Evolutionary conservation across 176 grass and related monocot species (phyloP).

Genomic region (Leersia perrieri): DNA sequence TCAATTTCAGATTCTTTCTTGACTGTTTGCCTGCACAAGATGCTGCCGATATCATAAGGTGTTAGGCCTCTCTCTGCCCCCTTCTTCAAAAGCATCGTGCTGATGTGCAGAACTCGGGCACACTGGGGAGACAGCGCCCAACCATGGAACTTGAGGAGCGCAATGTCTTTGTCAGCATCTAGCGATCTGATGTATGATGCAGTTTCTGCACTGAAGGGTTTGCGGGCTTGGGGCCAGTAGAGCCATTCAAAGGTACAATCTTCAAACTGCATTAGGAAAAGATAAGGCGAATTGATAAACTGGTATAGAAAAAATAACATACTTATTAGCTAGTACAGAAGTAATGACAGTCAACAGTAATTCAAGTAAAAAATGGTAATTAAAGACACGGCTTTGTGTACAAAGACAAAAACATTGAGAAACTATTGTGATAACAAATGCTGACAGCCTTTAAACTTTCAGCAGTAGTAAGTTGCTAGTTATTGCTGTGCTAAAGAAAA

Average conservation of each 20-base stretch:
- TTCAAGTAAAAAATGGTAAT: too few relatives aligned
- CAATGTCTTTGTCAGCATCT: slow-evolving; percentile 41
- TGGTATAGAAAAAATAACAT: background rate
- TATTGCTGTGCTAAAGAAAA: background rate
- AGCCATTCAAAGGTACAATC: slow-evolving; percentile 50
- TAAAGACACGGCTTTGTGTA: too few relatives aligned
- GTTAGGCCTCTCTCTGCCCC: slow-evolving; percentile 37
- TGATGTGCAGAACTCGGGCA: slow-evolving; percentile 15
- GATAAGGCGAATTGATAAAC: background rate
- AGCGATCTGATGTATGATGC: slow-evolving; percentile 42
- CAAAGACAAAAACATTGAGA: too few relatives aligned
- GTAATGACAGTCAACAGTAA: too few relatives aligned
- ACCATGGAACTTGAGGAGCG: slow-evolving; percentile 37
- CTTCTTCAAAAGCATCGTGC: slow-evolving; percentile 60
- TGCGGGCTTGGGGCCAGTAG: slow-evolving; percentile 40
- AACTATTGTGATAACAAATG: too few relatives aligned
- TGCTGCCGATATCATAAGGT: slow-evolving; percentile 42
- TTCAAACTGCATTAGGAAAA: slow-evolving; percentile 36
- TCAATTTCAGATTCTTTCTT: slow-evolving; percentile 47
- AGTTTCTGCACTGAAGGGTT: slow-evolving; percentile 43
- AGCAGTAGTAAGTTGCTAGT: too few relatives aligned
- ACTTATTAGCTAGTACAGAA: too few relatives aligned
- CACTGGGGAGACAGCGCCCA: slow-evolving; percentile 35
- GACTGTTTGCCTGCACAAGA: slow-evolving; percentile 51
- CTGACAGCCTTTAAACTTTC: too few relatives aligned